Evolutionary conservation across 1,284 basidiomycete genomes (phyloP).

Genomic region (Marasmius tenuissimus): DNA sequence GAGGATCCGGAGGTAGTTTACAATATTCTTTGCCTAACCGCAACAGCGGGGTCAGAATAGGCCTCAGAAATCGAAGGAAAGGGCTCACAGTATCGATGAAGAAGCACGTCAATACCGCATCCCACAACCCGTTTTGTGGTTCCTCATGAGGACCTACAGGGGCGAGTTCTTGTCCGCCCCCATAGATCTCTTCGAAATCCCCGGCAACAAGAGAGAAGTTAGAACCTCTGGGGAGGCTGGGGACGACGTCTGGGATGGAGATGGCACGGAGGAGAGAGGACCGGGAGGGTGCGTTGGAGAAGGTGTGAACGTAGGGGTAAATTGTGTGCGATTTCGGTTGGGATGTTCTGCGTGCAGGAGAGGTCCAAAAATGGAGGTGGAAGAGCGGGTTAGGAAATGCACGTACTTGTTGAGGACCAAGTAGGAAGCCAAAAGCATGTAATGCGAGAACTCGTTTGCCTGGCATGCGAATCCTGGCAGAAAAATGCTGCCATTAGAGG

Average conservation of each 20-base stretch:
- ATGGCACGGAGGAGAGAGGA: slow-evolving; percentile 66
- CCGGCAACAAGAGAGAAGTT: slow-evolving; percentile 87
- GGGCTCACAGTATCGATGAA: slow-evolving; percentile 89
- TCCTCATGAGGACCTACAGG: slow-evolving; percentile 41
- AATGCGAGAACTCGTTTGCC: slow-evolving; percentile 93
- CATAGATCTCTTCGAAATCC: slow-evolving; percentile 95
- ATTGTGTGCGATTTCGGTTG: slow-evolving; percentile 67
- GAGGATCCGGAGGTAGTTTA: slow-evolving; percentile 87
- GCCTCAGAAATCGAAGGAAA: not conserved
- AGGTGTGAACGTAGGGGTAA: slow-evolving; percentile 88
- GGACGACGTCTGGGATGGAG: slow-evolving; percentile 81
- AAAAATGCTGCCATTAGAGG: not conserved
- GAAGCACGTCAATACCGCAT: slow-evolving; percentile 93
- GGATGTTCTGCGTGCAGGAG: slow-evolving; percentile 54
- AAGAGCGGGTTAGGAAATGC: slow-evolving; percentile 1
- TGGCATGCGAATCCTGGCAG: slow-evolving; percentile 78
- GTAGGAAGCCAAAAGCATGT: slow-evolving; percentile 86
- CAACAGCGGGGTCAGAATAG: slow-evolving; percentile 3
- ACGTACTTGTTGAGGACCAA: slow-evolving; percentile 77
- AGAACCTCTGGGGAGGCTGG: slow-evolving; percentile 64
- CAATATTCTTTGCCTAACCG: slow-evolving; percentile 81
- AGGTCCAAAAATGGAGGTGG: not conserved
- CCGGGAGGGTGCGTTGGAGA: slow-evolving; percentile 75
- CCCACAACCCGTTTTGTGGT: slow-evolving; percentile 78
- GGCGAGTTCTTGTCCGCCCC: slow-evolving; percentile 35